Evolutionary conservation across 352 stramenopile genomes (phyloP).

Genomic region (Phytophthora pinifolia): DNA sequence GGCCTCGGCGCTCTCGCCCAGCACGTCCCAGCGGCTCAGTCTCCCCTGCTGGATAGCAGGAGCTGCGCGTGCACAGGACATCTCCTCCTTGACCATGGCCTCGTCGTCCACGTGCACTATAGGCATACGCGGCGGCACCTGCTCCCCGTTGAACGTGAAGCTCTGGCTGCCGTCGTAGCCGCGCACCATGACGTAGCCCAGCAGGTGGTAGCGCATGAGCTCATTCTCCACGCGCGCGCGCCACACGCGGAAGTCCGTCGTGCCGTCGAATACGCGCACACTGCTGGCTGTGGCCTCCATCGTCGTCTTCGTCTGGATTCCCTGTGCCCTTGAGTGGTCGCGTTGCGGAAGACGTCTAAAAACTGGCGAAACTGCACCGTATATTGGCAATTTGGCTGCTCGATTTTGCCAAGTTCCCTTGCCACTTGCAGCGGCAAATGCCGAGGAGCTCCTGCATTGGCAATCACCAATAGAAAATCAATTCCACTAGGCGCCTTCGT

Average conservation of each 20-base stretch:
- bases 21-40: constrained; percentile 42
- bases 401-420: too few species aligned
- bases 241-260: constrained; percentile 48
- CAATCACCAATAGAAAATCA: too few species aligned
- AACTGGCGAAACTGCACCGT: too few species aligned
- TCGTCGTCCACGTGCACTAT: constrained; percentile 28
- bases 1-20: constrained; percentile 44
- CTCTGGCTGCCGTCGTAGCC: constrained; percentile 49
- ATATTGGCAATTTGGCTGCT: too few species aligned
- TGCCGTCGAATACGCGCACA: constrained; percentile 42
- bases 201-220: constrained; percentile 49
- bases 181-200: constrained; percentile 48
- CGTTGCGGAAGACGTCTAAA: too few species aligned
- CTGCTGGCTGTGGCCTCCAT: constrained; percentile 21
- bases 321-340: background rate
- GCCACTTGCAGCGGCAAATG: too few species aligned
- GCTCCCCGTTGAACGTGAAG: constrained; percentile 45
- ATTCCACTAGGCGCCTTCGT: too few species aligned
- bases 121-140: constrained; percentile 34
- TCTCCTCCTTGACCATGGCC: constrained; percentile 27
- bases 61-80: background rate
- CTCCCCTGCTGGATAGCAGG: constrained; percentile 4
- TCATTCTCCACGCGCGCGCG: constrained; percentile 50
- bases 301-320: background rate
- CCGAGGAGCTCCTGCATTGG: too few species aligned